These are phyloP conservation scores for Gnomoniopsis smithogilvyi DNA, from an alignment of 2,329 filamentous ascomycete species.

Conservation along the genomic window DNA sequence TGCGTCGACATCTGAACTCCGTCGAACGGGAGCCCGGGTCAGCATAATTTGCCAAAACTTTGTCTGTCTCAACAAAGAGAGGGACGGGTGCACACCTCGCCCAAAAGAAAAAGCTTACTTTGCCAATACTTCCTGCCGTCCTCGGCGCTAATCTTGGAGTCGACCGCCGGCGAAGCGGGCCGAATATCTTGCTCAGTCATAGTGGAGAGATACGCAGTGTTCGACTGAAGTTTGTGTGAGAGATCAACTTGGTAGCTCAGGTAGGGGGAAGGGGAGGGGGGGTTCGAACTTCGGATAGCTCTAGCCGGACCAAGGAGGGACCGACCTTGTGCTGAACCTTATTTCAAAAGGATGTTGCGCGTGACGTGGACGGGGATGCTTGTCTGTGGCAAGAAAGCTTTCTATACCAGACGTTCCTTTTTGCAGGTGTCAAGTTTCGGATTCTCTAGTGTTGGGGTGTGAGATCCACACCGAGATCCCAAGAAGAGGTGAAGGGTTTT, in stretches of 20 bases:
- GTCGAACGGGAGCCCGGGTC: neutral
- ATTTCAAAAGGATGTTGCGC: neutral
- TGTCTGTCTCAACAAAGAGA: too few relatives aligned
- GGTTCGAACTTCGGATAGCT: neutral
- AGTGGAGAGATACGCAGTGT: neutral
- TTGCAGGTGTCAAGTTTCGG: neutral
- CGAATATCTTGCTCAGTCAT: constrained; percentile 9
- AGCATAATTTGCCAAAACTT: too few relatives aligned
- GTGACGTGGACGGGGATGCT: neutral
- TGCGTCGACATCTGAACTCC: constrained; percentile 28
- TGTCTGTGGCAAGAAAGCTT: neutral
- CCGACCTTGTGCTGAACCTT: neutral
- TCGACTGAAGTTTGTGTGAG: neutral
- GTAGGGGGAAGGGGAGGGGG: too few relatives aligned
- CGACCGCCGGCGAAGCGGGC: constrained; percentile 21
- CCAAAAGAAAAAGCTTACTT: constrained; percentile 13
- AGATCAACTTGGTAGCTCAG: too few relatives aligned
- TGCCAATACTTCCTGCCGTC: constrained; percentile 47
- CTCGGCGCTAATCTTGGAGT: constrained; percentile 31
- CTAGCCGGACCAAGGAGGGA: neutral
- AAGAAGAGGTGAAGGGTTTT: too few relatives aligned
- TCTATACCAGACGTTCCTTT: neutral
- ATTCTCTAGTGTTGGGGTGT: neutral
- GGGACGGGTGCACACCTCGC: neutral
- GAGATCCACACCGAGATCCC: too few relatives aligned